phyloP scores from a whole-genome alignment of 2,329 filamentous ascomycete genomes.

The Pseudogymnoascus sp. region DNA sequence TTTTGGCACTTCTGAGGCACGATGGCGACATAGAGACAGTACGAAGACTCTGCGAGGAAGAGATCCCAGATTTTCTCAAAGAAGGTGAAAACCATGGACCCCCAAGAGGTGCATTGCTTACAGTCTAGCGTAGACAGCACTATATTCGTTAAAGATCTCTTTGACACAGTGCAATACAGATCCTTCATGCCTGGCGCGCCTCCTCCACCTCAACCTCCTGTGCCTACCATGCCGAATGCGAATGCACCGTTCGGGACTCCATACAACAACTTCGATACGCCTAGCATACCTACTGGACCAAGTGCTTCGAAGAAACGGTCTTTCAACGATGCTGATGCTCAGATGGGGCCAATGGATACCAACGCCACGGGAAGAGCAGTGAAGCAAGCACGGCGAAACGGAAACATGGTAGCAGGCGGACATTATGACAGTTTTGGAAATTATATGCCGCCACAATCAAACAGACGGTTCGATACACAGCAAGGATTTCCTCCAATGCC shows the following conservation, averaged over 20 bases:
- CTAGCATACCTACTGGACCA: slow-evolving; percentile 17
- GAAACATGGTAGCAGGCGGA: slow-evolving; percentile 31
- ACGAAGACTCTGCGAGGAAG: slow-evolving; percentile 58
- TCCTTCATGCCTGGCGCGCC: slow-evolving; percentile 50
- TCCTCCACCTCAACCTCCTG: slow-evolving; percentile 27
- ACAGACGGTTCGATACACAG: slow-evolving; percentile 9
- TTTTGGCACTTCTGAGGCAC: slow-evolving; percentile 66
- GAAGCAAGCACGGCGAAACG: slow-evolving; percentile 55
- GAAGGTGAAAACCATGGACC: slow-evolving; percentile 40
- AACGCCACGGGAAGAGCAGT: slow-evolving; percentile 35
- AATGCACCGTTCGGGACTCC: slow-evolving; percentile 7
- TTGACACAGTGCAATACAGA: slow-evolving; percentile 55
- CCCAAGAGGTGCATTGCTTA: neutral
- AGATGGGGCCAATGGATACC: slow-evolving; percentile 25
- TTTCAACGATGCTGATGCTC: slow-evolving; percentile 37
- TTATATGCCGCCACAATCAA: slow-evolving; percentile 17
- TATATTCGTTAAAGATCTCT: slow-evolving; percentile 63
- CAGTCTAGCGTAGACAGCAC: slow-evolving; percentile 39
- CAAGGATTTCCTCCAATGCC: slow-evolving; percentile 17
- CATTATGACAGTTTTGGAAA: slow-evolving; percentile 27
- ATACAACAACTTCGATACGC: slow-evolving; percentile 19
- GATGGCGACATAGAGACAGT: slow-evolving; percentile 59
- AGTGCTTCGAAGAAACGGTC: slow-evolving; percentile 42
- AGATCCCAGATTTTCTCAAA: slow-evolving; percentile 68
- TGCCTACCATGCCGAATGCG: slow-evolving; percentile 22